Base-by-base conservation (phyloP, 306 rosid genomes). In the Rosa lucieae region DNA sequence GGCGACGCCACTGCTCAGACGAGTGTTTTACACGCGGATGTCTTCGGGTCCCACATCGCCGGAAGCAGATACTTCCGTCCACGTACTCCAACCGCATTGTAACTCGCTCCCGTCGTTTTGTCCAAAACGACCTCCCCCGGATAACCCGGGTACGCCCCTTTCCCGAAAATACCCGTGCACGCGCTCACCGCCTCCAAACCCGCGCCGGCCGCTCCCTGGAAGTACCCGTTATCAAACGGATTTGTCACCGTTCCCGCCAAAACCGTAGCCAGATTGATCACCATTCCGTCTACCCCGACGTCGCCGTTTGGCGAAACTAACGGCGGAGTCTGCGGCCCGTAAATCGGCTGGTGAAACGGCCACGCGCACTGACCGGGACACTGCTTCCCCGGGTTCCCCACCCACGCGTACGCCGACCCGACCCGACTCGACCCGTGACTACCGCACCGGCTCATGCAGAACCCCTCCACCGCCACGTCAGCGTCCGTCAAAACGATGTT, bases 11-110 rank as follows among this genome's bases (percentile, higher is more conserved):
- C 37, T 40, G 9, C 37, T 86, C 88, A 89, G 39, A 79, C 80
- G n/a, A 76, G 80, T 3, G 87, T 74, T 42, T 74, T 86, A 82
- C 94, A 90, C 37, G 75, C 44, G 77, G 91, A 88, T 0, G 81
- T 83, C 1, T 70, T 62, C 0, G 90, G 90, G 79, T 90, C 88
- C 91, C 90, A 90, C 82, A 86, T 86, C 0, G 89, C 88, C 40
- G 86, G 90, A 26, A 86, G 65, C 76, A 90, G 76, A 58, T 84
- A 84, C 74, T 72, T 82, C 6, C 89, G 77, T 10, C 86, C 84
- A 0, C 52, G 70, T 14, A 84, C 46, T 0, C 89, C 90, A 2
- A 73, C 43, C 8, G 89, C 86, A 53, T 88, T 88, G 67, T 86
- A 82, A 84, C 91, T 83, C 1, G 83, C 73, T 6, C 79, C 69